Evolutionary conservation across 1,139 yeast genomes (phyloP), one percentile per base, ranked within the genome.

Genomic region (Meyerozyma elateridarum): DNA sequence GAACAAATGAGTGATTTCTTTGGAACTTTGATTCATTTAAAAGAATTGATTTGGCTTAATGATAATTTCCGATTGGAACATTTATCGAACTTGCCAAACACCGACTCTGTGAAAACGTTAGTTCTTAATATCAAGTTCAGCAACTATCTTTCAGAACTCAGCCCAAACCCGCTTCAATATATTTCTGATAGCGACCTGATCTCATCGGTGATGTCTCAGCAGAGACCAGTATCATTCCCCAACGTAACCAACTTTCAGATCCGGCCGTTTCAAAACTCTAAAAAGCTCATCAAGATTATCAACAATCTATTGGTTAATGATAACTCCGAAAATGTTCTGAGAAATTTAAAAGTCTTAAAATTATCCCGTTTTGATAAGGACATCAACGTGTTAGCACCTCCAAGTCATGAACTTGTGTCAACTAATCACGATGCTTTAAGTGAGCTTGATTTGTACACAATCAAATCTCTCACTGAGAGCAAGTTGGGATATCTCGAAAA

Each of bases 41-140:
- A 37, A 5, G 56, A 52, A 31, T 41, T 66, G 20, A 43, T 53
- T 5, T 66, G 73, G 73, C 38, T 50, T 6, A 51, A 53, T 29
- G 59, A 57, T 29, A 56, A 56, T 31, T 61, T 66, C 37, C 44
- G 54, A n/a, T 40, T 61, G 12, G 51, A 51, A 13, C 58, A 49
- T 33, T 44, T 64, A 27, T 26, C 36, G 15, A 25, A 32, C 14
- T 34, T 64, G 20, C 59, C 59, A 3, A 42, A 47, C 28, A 46
- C 40, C 15, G 31, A 35, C 2, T 22, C 41, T 3, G 22, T 64
- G 2, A 37, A 37, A 8, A 40, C 53, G 1, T 42, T 64, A 17
- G 40, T 46, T 3, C 34, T 63, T 22, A 57, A 59, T 34, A 48
- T 59, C 5, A 53, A 52, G 30, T 48, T 46, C 37, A 45, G 51